Percentiles rank a stretch among this genome's conserved stretches.
Evolutionary conservation across 2,329 filamentous ascomycete species (phyloP).

Genomic region (Nannizzia gypsea): DNA sequence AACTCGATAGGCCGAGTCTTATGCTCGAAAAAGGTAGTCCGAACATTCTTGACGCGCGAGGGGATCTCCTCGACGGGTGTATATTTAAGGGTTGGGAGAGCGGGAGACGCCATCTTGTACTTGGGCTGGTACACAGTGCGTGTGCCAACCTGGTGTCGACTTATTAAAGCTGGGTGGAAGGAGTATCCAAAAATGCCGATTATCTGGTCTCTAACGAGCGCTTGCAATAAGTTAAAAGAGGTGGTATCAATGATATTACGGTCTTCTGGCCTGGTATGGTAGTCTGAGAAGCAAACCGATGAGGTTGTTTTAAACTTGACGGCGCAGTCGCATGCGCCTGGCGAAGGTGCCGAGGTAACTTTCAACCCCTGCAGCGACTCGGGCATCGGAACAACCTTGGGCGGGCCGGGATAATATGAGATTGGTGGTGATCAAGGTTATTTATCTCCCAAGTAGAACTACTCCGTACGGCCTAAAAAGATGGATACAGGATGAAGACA

Average conservation of each 20-base stretch:
- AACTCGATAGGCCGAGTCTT: constrained; percentile 75
- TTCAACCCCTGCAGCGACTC: not conserved
- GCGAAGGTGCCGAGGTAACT: not conserved
- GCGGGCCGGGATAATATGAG: not conserved
- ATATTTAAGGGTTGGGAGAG: constrained; percentile 40
- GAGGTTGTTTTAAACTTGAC: not conserved
- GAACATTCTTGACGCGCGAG: constrained; percentile 47
- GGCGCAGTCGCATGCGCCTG: not conserved
- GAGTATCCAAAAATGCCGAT: not conserved
- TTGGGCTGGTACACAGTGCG: no score
- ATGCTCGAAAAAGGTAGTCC: constrained; percentile 61
- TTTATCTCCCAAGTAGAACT: not conserved
- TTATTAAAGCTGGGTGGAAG: not conserved
- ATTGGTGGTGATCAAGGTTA: no score
- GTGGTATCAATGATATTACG: no score
- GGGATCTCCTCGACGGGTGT: constrained; percentile 59
- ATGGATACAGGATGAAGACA: not conserved
- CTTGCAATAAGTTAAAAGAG: not conserved
- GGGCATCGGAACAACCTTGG: not conserved
- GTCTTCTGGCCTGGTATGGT: not conserved
- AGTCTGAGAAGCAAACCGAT: not conserved
- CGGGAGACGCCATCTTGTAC: constrained; percentile 15
- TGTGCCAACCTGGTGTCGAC: not conserved
- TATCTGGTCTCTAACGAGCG: not conserved
- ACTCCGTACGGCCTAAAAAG: not conserved